A percentile compares a stretch with the other conserved stretches of the same genome.
These are phyloP conservation scores for Aspergillus bertholletiae DNA, from an alignment of 495 filamentous ascomycete genomes.

Conservation along the genomic window DNA sequence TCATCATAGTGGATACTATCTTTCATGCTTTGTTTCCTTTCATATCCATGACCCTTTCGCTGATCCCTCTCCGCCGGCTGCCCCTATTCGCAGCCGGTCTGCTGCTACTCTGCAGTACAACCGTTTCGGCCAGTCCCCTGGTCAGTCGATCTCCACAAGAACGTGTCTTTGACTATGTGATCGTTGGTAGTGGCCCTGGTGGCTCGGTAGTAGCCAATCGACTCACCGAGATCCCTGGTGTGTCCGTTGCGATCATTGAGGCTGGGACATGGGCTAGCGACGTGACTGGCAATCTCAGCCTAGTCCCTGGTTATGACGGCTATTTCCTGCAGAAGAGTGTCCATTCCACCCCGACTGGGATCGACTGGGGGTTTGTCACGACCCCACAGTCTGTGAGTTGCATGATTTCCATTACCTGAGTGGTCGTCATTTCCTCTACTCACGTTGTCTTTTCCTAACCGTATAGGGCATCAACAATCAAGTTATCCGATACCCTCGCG, in stretches of 20 bases:
- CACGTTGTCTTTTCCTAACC: too few species aligned
- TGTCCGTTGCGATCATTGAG: constrained; percentile 46
- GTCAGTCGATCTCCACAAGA: too few species aligned
- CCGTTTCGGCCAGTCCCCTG: too few species aligned
- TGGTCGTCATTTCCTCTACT: too few species aligned
- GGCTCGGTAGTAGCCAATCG: constrained; percentile 45
- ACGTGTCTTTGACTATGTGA: constrained; percentile 45
- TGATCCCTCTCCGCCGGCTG: too few species aligned
- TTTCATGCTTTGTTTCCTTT: too few species aligned
- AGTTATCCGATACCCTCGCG: constrained; percentile 36
- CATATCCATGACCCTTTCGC: too few species aligned
- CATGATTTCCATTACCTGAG: too few species aligned
- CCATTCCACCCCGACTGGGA: constrained; percentile 21
- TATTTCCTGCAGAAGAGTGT: constrained; percentile 16
- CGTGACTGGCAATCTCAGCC: constrained; percentile 42
- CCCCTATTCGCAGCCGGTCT: too few species aligned
- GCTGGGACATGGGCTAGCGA: constrained; percentile 50
- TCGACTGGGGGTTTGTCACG: constrained; percentile 43
- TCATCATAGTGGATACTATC: too few species aligned
- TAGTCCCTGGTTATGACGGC: constrained; percentile 35
- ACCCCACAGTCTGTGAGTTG: constrained; percentile 28
- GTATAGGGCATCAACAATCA: too few species aligned
- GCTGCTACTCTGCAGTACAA: too few species aligned
- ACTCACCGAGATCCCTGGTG: constrained; percentile 25
- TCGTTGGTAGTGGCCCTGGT: constrained; percentile 49